Conservation (phyloP, 2,329 filamentous ascomycete genomes). For the Penicillium griseofulvum region DNA sequence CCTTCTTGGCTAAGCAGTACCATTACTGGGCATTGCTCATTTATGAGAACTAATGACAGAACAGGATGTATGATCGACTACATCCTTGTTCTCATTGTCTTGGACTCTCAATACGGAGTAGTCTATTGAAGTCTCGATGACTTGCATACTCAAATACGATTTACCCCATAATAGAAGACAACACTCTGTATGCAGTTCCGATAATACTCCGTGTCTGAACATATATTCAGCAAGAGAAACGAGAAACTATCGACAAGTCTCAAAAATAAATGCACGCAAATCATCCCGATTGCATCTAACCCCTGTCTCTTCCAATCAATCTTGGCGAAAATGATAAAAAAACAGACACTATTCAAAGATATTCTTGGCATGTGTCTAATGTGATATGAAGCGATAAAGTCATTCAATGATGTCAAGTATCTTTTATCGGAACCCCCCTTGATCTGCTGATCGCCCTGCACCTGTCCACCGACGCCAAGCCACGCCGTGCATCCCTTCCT, state of each 20-base stretch:
- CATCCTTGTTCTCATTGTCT: background rate
- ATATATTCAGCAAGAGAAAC: background rate
- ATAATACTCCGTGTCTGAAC: background rate
- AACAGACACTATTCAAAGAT: constrained; percentile 1
- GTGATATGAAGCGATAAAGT: background rate
- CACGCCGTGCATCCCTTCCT: constrained; percentile 29
- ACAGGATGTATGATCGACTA: background rate
- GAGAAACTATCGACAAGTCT: background rate
- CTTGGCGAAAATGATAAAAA: constrained; percentile 1
- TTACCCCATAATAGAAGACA: background rate
- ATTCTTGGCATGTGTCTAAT: background rate
- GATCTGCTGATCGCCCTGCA: constrained; percentile 14
- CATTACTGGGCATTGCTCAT: background rate
- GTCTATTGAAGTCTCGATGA: background rate
- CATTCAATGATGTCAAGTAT: constrained; percentile 7
- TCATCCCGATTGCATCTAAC: background rate
- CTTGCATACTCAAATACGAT: background rate
- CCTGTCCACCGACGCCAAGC: constrained; percentile 22
- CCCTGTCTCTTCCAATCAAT: background rate
- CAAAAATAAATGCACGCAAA: constrained; percentile 4
- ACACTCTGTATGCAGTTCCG: background rate
- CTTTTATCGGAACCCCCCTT: constrained; percentile 7
- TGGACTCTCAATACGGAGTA: background rate
- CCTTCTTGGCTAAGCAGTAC: background rate
- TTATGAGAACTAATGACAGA: background rate